Conservation (phyloP, 1,139 yeast genomes). For the Diutina siamensis region DNA sequence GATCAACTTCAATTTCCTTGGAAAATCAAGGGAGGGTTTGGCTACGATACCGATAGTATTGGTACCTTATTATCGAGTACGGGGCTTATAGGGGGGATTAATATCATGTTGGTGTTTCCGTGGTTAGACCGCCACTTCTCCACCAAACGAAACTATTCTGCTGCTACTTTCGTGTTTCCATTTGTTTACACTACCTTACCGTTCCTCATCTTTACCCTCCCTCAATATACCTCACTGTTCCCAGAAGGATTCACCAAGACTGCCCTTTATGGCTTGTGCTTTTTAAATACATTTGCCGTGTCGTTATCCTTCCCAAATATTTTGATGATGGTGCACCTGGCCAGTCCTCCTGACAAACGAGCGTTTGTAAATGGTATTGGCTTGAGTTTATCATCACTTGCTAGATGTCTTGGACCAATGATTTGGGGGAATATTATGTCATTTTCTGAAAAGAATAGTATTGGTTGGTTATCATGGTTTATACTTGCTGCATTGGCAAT, state of each 20-base stretch:
- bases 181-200: background rate
- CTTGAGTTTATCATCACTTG: background rate
- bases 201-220: background rate
- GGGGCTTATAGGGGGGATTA: slow-evolving; percentile 11
- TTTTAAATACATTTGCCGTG: background rate
- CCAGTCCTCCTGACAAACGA: background rate
- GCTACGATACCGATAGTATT: slow-evolving; percentile 16
- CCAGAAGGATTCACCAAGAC: slow-evolving; percentile 1
- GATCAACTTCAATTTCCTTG: slow-evolving; percentile 26
- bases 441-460: background rate
- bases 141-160: slow-evolving; percentile 7
- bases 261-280: background rate
- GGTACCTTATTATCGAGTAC: slow-evolving; percentile 12
- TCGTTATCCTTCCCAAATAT: slow-evolving; percentile 1
- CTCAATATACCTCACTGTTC: background rate
- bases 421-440: slow-evolving; percentile 5
- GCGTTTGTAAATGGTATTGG: background rate
- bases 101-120: slow-evolving; percentile 11
- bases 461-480: background rate
- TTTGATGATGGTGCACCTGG: background rate
- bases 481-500: background rate
- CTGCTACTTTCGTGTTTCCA: background rate
- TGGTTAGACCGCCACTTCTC: slow-evolving; percentile 10
- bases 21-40: slow-evolving; percentile 14
- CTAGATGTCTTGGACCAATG: slow-evolving; percentile 4